Evolutionary conservation across 495 filamentous ascomycete species (phyloP), one percentile per base, ranked within the genome.

Genomic region (Baudoinia panamericana): DNA sequence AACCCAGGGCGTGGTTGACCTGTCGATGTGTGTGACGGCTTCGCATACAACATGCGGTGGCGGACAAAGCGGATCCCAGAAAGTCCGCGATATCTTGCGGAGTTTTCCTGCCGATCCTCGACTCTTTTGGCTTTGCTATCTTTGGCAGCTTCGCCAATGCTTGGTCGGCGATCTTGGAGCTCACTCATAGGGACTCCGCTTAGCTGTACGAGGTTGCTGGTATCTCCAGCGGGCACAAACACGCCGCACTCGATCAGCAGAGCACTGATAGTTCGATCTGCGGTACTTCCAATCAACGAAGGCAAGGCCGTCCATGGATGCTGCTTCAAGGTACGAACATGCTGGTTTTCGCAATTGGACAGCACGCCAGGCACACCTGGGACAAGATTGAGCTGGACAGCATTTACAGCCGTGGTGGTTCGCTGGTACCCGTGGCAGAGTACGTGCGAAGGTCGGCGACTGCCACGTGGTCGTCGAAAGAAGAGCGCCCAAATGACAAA

Each of bases 21-120:
- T 53, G 73, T 73, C 5, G 70, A 62, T 52, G 79, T 88, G 7
- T 82, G 59, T 12, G 72, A 67, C 27, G 82, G 69, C 42, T 72
- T 72, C 16, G 83, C 80, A 59, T 95, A 95, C 24, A 95, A 67
- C 70, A 93, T 93, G 4, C 84, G 73, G 52, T 75, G 81, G 41
- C 85, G 78, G 15, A 85, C 73, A 56, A 97, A 88, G 1, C 61
- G 56, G 41, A 96, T 85, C 11, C 41, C 42, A 11, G 42, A 42
- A 4, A 37, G 36, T 10, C 26, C 19, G 7, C 37, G 43, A 16
- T 27, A n/a, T 29, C 68, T 68, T 18, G 74, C 76, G 4, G 67
- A 72, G 5, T 59, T 59, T 30, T 36, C 41, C 26, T 48, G 40
- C 31, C 46, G 18, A n/a, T 34, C 10, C 10, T 13, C 17, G 12